phyloP scores from a whole-genome alignment of 2,329 filamentous ascomycete species.

The Westerdykella sp. region DNA sequence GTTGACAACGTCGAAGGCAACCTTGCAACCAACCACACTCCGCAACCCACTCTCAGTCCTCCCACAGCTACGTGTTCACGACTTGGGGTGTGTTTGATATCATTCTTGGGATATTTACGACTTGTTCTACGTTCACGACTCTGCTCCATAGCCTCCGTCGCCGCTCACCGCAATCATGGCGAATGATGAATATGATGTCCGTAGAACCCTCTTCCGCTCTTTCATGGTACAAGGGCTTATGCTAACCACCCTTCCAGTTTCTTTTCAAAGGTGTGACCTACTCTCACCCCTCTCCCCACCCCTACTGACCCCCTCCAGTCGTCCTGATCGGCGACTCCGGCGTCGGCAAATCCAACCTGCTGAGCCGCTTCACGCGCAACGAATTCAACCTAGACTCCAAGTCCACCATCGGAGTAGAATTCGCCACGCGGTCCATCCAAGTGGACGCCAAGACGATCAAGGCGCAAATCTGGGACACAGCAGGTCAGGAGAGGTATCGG shows the following conservation, averaged over 20 bases:
- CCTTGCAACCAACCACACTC: too few species aligned
- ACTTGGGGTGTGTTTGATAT: too few species aligned
- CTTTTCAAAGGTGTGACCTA: slow-evolving; percentile 83
- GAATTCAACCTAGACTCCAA: slow-evolving; percentile 99
- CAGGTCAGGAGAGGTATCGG: slow-evolving; percentile 96
- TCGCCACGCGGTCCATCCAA: slow-evolving; percentile 96
- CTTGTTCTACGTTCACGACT: too few species aligned
- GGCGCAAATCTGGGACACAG: slow-evolving; percentile 99
- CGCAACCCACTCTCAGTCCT: too few species aligned
- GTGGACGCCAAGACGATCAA: slow-evolving; percentile 99
- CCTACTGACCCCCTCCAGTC: slow-evolving; percentile 52
- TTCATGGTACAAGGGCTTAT: slow-evolving; percentile 5
- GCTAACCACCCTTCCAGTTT: slow-evolving; percentile 56
- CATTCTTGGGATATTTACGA: too few species aligned
- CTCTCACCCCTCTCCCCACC: slow-evolving; percentile 12
- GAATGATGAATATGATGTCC: slow-evolving; percentile 99
- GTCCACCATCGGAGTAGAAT: slow-evolving; percentile 99
- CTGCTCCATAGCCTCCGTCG: slow-evolving; percentile 4
- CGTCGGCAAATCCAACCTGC: slow-evolving; percentile 98
- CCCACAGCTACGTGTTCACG: neutral
- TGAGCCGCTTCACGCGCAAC: slow-evolving; percentile 98
- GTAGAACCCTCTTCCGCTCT: slow-evolving; percentile 38
- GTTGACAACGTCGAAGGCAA: too few species aligned
- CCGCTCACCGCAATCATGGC: slow-evolving; percentile 60
- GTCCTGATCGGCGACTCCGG: slow-evolving; percentile 99